Conservation (phyloP, 2,329 filamentous ascomycete species). For the Colletotrichum lindemuthianum region DNA sequence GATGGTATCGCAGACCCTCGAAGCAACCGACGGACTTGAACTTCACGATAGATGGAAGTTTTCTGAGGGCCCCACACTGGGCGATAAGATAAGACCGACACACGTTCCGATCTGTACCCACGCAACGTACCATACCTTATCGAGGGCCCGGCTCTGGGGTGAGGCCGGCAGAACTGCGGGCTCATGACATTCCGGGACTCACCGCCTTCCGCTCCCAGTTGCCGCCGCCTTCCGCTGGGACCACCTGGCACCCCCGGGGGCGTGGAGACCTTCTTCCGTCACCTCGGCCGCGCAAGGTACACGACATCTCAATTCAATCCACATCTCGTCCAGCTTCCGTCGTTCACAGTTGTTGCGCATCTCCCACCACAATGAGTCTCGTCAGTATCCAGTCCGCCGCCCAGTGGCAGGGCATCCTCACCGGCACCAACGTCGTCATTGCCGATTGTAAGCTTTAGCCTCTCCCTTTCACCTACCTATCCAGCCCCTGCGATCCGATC, state of each 20-base stretch:
- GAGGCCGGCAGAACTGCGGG: conserved; percentile 40
- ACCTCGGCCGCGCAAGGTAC: not conserved
- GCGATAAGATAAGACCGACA: not conserved
- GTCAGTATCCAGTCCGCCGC: conserved; percentile 70
- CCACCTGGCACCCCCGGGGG: conserved; percentile 16
- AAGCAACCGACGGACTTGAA: not conserved
- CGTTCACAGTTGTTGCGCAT: conserved; percentile 2
- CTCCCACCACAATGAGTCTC: conserved; percentile 52
- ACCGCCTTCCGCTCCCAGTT: conserved; percentile 40
- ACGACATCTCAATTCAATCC: not conserved
- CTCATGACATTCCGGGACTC: not conserved
- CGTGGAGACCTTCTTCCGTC: conserved; percentile 2
- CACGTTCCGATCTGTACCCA: not conserved
- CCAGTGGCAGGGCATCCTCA: conserved; percentile 79
- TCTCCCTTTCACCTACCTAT: not conserved
- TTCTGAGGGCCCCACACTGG: conserved; percentile 30
- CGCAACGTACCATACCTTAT: not conserved
- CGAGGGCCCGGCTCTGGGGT: conserved; percentile 28
- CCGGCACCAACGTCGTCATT: conserved; percentile 81
- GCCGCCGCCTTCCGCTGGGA: conserved; percentile 28
- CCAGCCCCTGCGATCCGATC: conserved; percentile 24
- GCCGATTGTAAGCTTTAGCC: conserved; percentile 80
- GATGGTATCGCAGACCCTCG: conserved; percentile 3
- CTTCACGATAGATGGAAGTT: conserved; percentile 11
- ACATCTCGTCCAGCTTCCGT: not conserved